Percentiles rank a stretch among this genome's conserved stretches.
Evolutionary conservation across 352 stramenopile species (phyloP).

Genomic region (Phytophthora idaei): DNA sequence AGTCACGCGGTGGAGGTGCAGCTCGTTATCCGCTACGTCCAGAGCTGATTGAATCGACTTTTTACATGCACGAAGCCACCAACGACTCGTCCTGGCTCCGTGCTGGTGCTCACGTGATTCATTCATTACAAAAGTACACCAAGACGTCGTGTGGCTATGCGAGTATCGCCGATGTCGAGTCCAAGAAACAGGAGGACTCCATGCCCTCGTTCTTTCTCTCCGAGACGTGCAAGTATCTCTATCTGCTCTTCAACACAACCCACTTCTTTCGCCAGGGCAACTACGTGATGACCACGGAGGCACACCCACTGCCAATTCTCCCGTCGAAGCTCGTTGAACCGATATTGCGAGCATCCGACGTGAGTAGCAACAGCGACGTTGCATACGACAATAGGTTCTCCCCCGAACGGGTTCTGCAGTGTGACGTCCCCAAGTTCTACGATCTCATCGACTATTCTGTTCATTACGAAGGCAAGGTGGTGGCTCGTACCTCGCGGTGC

Average conservation of each 20-base stretch:
- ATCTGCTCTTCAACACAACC: constrained; percentile 94
- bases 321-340: constrained; percentile 50
- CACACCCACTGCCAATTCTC: constrained; percentile 92
- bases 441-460: constrained; percentile 62
- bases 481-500: constrained; percentile 53
- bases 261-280: constrained; percentile 89
- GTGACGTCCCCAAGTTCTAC: constrained; percentile 53
- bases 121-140: constrained; percentile 91
- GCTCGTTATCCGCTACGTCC: constrained; percentile 94
- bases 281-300: constrained; percentile 97
- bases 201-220: constrained; percentile 99
- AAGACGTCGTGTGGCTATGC: constrained; percentile 94
- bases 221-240: constrained; percentile 99
- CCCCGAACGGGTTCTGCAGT: constrained; percentile 38
- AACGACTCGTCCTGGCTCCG: constrained; percentile 82
- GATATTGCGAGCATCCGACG: constrained; percentile 41
- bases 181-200: constrained; percentile 91
- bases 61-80: constrained; percentile 94
- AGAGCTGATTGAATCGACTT: constrained; percentile 97
- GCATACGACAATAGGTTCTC: constrained; percentile 21
- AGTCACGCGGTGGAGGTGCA: constrained; percentile 37
- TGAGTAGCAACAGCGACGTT: constrained; percentile 15
- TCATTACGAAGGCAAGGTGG: constrained; percentile 57
- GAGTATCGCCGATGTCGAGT: constrained; percentile 86
- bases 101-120: constrained; percentile 77